Evolutionary conservation across 2,329 filamentous ascomycete species (phyloP).

Genomic region (Diplodia sapinea): DNA sequence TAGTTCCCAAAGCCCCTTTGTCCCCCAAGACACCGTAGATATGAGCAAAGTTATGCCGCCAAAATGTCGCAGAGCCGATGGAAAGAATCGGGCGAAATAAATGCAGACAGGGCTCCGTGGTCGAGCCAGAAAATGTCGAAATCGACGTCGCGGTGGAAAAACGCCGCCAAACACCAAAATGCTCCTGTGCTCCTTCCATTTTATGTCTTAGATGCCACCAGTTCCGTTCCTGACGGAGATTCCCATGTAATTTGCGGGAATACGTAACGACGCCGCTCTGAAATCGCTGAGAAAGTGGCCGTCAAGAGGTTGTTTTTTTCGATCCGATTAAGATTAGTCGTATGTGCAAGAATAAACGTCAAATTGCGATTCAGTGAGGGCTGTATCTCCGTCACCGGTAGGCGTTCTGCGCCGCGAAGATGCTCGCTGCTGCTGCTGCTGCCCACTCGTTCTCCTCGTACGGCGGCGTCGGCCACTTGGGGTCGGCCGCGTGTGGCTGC

Average conservation of each 20-base stretch:
- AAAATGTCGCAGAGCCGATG: slow-evolving; percentile 23
- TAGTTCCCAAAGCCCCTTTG: slow-evolving; percentile 25
- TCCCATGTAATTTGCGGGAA: slow-evolving; percentile 6
- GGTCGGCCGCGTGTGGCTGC: slow-evolving; percentile 49
- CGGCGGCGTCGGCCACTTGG: slow-evolving; percentile 93
- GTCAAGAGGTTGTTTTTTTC: slow-evolving; percentile 25
- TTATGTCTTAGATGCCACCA: slow-evolving; percentile 24
- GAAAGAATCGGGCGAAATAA: slow-evolving; percentile 26
- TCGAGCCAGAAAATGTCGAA: slow-evolving; percentile 26
- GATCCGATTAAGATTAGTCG: slow-evolving; percentile 32
- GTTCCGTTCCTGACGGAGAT: slow-evolving; percentile 31
- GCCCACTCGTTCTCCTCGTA: slow-evolving; percentile 96
- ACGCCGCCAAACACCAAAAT: slow-evolving; percentile 28
- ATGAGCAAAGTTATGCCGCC: slow-evolving; percentile 28
- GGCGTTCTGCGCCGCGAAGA: slow-evolving; percentile 46
- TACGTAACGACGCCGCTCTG: slow-evolving; percentile 28
- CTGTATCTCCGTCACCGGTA: slow-evolving; percentile 37
- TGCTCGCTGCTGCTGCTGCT: slow-evolving; percentile 78
- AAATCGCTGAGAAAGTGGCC: slow-evolving; percentile 26
- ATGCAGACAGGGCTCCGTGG: slow-evolving; percentile 5
- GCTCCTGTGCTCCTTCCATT: slow-evolving; percentile 29
- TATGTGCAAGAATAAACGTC: slow-evolving; percentile 29
- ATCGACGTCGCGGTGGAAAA: slow-evolving; percentile 26
- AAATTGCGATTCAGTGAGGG: slow-evolving; percentile 17
- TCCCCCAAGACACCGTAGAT: slow-evolving; percentile 27